A percentile compares a stretch with the other conserved stretches of the same genome.
Conservation (phyloP, 2,329 filamentous ascomycete genomes). For the Cercospora sojina region DNA sequence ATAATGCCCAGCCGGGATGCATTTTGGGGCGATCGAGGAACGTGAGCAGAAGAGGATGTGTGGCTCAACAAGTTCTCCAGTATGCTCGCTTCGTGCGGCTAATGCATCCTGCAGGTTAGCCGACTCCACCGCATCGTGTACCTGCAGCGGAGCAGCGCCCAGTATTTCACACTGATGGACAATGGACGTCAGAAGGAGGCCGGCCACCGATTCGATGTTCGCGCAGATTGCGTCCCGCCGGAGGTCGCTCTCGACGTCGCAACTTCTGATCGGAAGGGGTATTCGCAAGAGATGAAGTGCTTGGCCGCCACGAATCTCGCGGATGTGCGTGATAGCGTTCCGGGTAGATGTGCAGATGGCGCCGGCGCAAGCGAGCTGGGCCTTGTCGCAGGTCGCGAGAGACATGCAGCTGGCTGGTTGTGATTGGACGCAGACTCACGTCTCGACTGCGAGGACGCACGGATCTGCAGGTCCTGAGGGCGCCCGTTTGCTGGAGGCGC, state of each 20-base stretch:
- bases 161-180: neutral
- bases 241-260: neutral
- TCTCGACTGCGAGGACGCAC: constrained; percentile 4
- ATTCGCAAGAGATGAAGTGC: constrained; percentile 1
- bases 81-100: constrained; percentile 1
- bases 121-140: constrained; percentile 1
- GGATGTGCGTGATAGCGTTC: constrained; percentile 1
- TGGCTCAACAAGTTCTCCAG: neutral
- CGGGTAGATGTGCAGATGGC: constrained; percentile 5
- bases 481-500: neutral
- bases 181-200: neutral
- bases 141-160: neutral
- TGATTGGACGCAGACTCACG: neutral
- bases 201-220: neutral
- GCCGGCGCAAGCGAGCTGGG: neutral
- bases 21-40: neutral
- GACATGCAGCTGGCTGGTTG: neutral
- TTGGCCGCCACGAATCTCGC: constrained; percentile 5
- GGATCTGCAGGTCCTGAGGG: neutral
- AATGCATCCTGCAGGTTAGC: neutral
- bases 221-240: neutral
- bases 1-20: neutral
- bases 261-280: neutral
- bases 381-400: constrained; percentile 6
- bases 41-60: neutral